phyloP scores from a whole-genome alignment of 2,329 filamentous ascomycete species.

The Cladosporium austrohemisphaericum region DNA sequence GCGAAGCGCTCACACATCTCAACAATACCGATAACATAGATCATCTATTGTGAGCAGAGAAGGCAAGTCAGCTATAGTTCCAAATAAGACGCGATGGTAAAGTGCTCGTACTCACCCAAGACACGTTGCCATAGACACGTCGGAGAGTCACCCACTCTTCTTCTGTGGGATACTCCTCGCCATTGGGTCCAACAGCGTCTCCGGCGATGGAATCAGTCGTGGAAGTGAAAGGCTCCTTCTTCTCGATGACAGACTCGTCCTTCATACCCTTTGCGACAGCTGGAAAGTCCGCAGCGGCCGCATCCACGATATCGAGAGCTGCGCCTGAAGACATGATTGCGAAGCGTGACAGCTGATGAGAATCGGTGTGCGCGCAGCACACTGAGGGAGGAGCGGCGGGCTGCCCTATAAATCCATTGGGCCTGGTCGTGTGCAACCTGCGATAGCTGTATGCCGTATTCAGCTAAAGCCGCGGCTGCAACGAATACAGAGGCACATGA shows the following conservation, averaged over 20 bases:
- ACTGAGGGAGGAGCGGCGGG: neutral
- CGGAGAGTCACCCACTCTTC: constrained; percentile 43
- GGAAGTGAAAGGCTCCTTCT: constrained; percentile 1
- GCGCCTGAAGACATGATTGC: constrained; percentile 15
- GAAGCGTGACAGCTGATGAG: neutral
- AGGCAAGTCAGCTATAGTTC: too few relatives aligned
- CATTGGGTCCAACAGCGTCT: constrained; percentile 5
- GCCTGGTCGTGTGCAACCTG: neutral
- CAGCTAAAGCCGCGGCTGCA: constrained; percentile 5
- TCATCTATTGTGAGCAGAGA: constrained; percentile 27
- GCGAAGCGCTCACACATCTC: constrained; percentile 50
- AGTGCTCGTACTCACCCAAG: constrained; percentile 45
- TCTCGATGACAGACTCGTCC: constrained; percentile 5
- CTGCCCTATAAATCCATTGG: neutral
- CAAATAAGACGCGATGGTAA: too few relatives aligned
- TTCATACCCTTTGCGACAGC: constrained; percentile 8
- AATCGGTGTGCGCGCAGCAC: neutral
- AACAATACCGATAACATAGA: constrained; percentile 47
- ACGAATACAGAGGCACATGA: neutral
- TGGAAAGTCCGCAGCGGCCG: constrained; percentile 9
- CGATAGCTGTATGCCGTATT: neutral
- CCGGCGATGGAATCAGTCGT: neutral
- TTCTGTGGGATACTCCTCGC: constrained; percentile 39
- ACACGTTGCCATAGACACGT: constrained; percentile 44
- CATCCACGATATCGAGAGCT: constrained; percentile 12